Base-by-base conservation (phyloP, 1,139 yeast genomes). In the Schwanniomyces etchellsii region DNA sequence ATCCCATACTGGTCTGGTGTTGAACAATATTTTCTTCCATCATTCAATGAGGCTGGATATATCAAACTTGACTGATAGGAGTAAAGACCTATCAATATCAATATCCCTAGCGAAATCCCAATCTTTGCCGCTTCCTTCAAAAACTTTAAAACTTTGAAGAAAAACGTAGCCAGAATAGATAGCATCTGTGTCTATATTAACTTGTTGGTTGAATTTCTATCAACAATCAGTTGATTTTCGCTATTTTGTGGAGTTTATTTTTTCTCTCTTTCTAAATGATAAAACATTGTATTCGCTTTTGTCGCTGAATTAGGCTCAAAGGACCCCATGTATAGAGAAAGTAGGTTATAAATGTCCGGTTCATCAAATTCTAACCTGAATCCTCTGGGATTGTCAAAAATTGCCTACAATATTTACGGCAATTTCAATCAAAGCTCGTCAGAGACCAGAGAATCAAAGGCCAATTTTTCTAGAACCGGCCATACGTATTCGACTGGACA, bases 1-100 rank as follows among this genome's bases (percentile, higher is more conserved):
- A 91, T 65, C 9, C 68, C 82, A 49, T 70, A 79, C 33, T 66
- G 68, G 39, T 74, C 85, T 0, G 98, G 98, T 1, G 85, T 81
- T 24, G 84, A 88, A 14, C 91, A 93, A 28, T 62, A 52, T 0
- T 75, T 76, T 32, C 86, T 72, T 3, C 93, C 95, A 34, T 79
- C 82, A 36, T 89, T 89, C 29, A 88, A 66, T 39, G 75, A 68
- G 2, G 95, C 74, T 1, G 97, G 96, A 50, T 91, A 91, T 9
- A 91, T 80, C 32, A 93, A 54, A 30, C 63, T 65, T 30, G 68
- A 62, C 52, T 91, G 98, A 50, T 69, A 81, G 12, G 70, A 50
- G 52, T 85, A 85, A 15, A 84, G 52, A 1, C 82, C 81, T 4
- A 67, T 47, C 12, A 79, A 51, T 3, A 70, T 66, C 17, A 73